Percentiles rank a stretch among this genome's conserved stretches.
These are phyloP conservation scores for Picochlorum sp. DNA, from an alignment of 139 green algal species.

Conservation along the genomic window DNA sequence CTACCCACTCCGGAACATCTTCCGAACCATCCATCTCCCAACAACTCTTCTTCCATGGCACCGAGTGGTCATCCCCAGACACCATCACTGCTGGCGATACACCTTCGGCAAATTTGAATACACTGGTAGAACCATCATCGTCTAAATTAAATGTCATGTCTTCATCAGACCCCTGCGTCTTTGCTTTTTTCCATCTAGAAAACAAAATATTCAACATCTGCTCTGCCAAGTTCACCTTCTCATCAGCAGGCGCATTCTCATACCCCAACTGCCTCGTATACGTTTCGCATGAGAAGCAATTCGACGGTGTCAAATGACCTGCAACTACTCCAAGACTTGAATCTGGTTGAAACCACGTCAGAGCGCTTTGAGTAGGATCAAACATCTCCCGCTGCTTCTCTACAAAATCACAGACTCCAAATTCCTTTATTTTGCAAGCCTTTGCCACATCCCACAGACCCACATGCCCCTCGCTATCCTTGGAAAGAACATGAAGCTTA, in stretches of 20 bases:
- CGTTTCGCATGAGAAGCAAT: conserved; percentile 71
- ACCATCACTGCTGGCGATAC: conserved; percentile 10
- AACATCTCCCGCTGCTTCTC: conserved; percentile 54
- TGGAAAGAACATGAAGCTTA: conserved; percentile 60
- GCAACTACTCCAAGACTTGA: conserved; percentile 50
- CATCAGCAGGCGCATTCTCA: conserved; percentile 31
- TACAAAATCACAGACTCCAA: conserved; percentile 14
- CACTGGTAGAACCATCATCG: neutral
- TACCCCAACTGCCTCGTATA: conserved; percentile 53
- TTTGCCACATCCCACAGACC: conserved; percentile 62
- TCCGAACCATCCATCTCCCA: conserved; percentile 33
- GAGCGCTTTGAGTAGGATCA: conserved; percentile 41
- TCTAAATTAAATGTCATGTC: conserved; percentile 11
- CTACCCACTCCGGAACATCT: conserved; percentile 60
- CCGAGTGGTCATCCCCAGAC: neutral
- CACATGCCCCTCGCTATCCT: conserved; percentile 47
- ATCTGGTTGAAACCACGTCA: conserved; percentile 73
- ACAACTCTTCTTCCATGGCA: conserved; percentile 24
- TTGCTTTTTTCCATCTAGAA: conserved; percentile 25
- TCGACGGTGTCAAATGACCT: conserved; percentile 59
- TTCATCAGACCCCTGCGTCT: neutral
- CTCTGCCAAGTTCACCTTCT: conserved; percentile 53
- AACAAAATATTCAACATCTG: conserved; percentile 54
- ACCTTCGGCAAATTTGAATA: conserved; percentile 4
- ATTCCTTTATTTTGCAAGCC: conserved; percentile 31